These are phyloP conservation scores for Verticillium nonalfalfae DNA, from an alignment of 2,329 filamentous ascomycete genomes.

Conservation along the genomic window DNA sequence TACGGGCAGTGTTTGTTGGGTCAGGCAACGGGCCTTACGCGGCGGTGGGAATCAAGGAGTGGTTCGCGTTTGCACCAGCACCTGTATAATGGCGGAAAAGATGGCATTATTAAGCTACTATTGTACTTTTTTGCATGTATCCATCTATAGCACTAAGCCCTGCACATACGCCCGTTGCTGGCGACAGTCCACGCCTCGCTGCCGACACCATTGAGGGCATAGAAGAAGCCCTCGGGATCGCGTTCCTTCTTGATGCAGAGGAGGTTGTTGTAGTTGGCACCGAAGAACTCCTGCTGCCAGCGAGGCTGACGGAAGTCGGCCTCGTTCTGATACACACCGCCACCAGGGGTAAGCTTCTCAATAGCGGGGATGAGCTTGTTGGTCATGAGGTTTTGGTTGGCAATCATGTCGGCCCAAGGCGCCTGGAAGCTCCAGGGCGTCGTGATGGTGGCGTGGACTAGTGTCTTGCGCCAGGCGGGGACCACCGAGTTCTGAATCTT, in stretches of 20 bases:
- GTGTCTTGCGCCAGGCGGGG: constrained; percentile 32
- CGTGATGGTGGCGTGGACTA: constrained; percentile 21
- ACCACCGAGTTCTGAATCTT: constrained; percentile 26
- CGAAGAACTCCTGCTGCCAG: constrained; percentile 40
- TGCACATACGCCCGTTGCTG: constrained; percentile 33
- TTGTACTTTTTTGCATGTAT: neutral
- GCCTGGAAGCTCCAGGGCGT: constrained; percentile 20
- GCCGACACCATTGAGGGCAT: constrained; percentile 41
- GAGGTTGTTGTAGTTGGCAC: constrained; percentile 34
- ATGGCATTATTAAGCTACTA: neutral
- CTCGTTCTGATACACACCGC: constrained; percentile 45
- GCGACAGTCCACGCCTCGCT: constrained; percentile 41
- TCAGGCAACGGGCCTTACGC: constrained; percentile 15
- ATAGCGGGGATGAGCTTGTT: constrained; percentile 11
- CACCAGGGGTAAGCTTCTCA: constrained; percentile 25
- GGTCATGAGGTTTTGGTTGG: constrained; percentile 18
- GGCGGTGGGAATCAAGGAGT: constrained; percentile 19
- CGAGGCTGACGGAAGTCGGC: constrained; percentile 39
- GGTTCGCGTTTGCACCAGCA: constrained; percentile 12
- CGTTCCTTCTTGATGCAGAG: constrained; percentile 41
- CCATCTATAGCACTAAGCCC: neutral
- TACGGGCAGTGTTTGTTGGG: constrained; percentile 15
- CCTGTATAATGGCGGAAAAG: neutral
- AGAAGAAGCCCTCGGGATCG: constrained; percentile 39
- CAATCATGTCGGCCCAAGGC: constrained; percentile 20